These are phyloP conservation scores for Strigomonas oncopelti DNA, from an alignment of 208 protist species.

Conservation along the genomic window DNA sequence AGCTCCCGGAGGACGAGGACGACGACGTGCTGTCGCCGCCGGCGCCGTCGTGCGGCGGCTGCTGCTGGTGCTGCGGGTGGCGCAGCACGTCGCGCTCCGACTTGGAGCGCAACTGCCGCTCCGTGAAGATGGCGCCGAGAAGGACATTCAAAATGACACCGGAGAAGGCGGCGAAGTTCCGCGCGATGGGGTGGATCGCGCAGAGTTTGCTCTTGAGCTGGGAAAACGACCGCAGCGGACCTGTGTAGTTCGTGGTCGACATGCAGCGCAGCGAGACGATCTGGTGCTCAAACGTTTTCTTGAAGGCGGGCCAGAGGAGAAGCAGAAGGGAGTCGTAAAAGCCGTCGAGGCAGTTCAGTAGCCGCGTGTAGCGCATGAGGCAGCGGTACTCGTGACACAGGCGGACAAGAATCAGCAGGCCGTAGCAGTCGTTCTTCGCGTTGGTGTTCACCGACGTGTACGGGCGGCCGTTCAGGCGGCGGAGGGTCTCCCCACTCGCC, in stretches of 20 bases:
- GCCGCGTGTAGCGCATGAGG: slow-evolving; percentile 62
- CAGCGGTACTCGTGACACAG: slow-evolving; percentile 75
- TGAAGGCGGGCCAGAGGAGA: slow-evolving; percentile 77
- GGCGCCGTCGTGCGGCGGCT: background rate
- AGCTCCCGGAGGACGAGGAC: too few species aligned
- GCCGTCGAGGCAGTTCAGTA: slow-evolving; percentile 70
- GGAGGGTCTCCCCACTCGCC: slow-evolving; percentile 25
- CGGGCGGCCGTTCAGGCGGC: slow-evolving; percentile 42
- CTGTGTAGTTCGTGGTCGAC: background rate
- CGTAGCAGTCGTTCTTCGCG: slow-evolving; percentile 69
- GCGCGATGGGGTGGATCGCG: slow-evolving; percentile 51
- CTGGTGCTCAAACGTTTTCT: slow-evolving; percentile 64
- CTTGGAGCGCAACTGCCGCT: background rate
- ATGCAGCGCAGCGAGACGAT: slow-evolving; percentile 51
- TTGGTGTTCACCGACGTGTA: slow-evolving; percentile 40
- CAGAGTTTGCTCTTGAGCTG: slow-evolving; percentile 28
- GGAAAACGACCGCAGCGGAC: slow-evolving; percentile 12
- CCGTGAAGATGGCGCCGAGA: slow-evolving; percentile 23
- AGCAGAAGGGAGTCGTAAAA: slow-evolving; percentile 78
- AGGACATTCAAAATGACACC: slow-evolving; percentile 30
- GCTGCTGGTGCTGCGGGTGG: background rate
- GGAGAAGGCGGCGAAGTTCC: slow-evolving; percentile 39
- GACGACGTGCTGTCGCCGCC: background rate
- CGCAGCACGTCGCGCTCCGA: slow-evolving; percentile 6
- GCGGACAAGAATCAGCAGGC: slow-evolving; percentile 69